phyloP scores from a whole-genome alignment of 2,329 filamentous ascomycete species.

The Lomentospora prolificans region DNA sequence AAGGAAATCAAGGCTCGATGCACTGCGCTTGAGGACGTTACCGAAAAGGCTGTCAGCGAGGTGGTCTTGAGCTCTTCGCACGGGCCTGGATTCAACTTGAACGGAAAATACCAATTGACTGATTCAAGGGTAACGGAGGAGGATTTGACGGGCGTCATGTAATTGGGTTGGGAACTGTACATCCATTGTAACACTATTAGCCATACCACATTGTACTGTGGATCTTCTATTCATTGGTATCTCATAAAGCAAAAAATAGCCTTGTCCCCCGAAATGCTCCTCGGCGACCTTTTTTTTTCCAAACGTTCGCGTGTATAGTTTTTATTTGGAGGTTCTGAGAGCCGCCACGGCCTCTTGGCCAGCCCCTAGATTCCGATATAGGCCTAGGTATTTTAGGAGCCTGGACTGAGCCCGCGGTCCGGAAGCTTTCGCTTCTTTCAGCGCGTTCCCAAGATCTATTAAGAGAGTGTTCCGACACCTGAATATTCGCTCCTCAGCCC shows the following conservation, averaged over 20 bases:
- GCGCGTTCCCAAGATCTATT: constrained; percentile 42
- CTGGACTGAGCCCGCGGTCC: constrained; percentile 32
- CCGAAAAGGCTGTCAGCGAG: constrained; percentile 39
- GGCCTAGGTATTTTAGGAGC: constrained; percentile 39
- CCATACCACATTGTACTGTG: constrained; percentile 2
- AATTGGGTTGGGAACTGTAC: constrained; percentile 16
- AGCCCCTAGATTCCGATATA: constrained; percentile 44
- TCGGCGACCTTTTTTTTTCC: constrained; percentile 26
- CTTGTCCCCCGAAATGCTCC: constrained; percentile 10
- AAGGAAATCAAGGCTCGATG: constrained; percentile 71
- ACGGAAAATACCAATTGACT: constrained; percentile 61
- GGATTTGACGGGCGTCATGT: constrained; percentile 45
- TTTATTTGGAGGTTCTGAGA: neutral
- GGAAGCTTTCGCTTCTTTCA: constrained; percentile 33
- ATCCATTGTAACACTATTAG: constrained; percentile 10
- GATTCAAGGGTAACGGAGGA: constrained; percentile 45
- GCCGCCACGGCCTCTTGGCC: constrained; percentile 37
- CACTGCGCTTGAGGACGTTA: constrained; percentile 50
- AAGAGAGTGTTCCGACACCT: constrained; percentile 47
- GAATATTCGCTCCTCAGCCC: constrained; percentile 39
- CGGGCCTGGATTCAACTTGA: constrained; percentile 78
- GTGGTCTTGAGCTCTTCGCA: constrained; percentile 80
- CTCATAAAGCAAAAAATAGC: constrained; percentile 8
- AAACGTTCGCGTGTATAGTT: neutral
- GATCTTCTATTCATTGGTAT: constrained; percentile 6